A percentile compares a stretch with the other conserved stretches of the same genome.
Conservation (phyloP, 2,329 filamentous ascomycete genomes). For the Fusarium ramigenum region DNA sequence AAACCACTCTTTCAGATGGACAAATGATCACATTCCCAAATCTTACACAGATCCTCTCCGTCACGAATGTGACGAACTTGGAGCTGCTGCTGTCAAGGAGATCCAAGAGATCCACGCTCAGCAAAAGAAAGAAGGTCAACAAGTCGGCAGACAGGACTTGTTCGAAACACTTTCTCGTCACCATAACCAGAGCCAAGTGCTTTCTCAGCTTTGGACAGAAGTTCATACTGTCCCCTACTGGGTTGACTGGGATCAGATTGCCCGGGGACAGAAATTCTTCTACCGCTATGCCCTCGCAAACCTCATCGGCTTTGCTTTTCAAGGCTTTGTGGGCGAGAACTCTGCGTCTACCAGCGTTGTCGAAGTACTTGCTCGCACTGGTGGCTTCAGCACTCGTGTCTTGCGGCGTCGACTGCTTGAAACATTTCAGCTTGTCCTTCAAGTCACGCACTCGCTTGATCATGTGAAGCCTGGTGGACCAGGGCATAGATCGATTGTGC, state of each 20-base stretch:
- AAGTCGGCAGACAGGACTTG: conserved; percentile 3
- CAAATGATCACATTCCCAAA: conserved; percentile 13
- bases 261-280: conserved; percentile 69
- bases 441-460: conserved; percentile 67
- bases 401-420: conserved; percentile 66
- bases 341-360: conserved; percentile 66
- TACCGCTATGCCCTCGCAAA: conserved; percentile 72
- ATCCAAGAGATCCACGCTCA: conserved; percentile 1
- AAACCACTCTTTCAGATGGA: conserved; percentile 13
- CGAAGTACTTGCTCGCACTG: conserved; percentile 72
- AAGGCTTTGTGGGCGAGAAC: conserved; percentile 51
- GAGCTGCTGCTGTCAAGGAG: conserved; percentile 4
- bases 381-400: conserved; percentile 70
- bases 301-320: conserved; percentile 59
- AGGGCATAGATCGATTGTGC: conserved; percentile 68
- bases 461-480: conserved; percentile 69
- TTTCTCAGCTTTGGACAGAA: conserved; percentile 46
- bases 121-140: background rate
- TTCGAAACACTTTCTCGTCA: conserved; percentile 10
- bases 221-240: conserved; percentile 68
- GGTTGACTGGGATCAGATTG: conserved; percentile 75
- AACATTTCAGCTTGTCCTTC: conserved; percentile 55
- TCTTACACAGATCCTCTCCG: conserved; percentile 17
- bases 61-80: conserved; percentile 10
- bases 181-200: background rate